A percentile compares a stretch with the other conserved stretches of the same genome.
These are phyloP conservation scores for Colletotrichum destructivum DNA, from an alignment of 2,329 filamentous ascomycete species.

Conservation along the genomic window DNA sequence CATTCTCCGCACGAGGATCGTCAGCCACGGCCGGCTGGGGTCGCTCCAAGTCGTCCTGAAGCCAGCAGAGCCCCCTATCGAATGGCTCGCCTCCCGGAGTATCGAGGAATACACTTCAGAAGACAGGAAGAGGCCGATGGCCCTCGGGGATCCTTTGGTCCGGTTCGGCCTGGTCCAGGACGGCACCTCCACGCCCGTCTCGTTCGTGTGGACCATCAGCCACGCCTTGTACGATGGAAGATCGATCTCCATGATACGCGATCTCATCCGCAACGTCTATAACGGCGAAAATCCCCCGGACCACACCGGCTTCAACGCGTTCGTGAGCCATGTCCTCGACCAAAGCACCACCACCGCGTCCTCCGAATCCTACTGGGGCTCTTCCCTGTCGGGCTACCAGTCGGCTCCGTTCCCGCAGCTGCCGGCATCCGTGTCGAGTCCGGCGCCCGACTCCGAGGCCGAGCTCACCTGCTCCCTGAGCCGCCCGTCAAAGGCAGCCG, in stretches of 20 bases:
- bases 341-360: not conserved
- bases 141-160: constrained; percentile 22
- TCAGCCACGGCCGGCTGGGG: not conserved
- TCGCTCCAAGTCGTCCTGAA: not conserved
- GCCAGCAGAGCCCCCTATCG: not conserved
- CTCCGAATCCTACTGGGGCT: not conserved
- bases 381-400: not conserved
- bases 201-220: constrained; percentile 40
- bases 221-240: constrained; percentile 12
- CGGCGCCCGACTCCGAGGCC: not conserved
- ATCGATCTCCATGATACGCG: not conserved
- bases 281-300: not conserved
- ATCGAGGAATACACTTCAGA: not conserved
- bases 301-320: not conserved
- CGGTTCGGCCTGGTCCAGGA: constrained; percentile 40
- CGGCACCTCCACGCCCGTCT: not conserved
- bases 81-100: not conserved
- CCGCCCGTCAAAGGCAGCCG: not conserved
- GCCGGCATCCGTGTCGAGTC: not conserved
- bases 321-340: not conserved
- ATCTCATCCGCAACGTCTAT: not conserved
- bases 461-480: not conserved
- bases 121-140: not conserved
- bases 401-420: not conserved
- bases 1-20: not conserved